Evolutionary conservation across 108 stramenopile genomes (phyloP), one percentile per base, ranked within the genome.

Genomic region (Pseudonitzschia delicatissima): DNA sequence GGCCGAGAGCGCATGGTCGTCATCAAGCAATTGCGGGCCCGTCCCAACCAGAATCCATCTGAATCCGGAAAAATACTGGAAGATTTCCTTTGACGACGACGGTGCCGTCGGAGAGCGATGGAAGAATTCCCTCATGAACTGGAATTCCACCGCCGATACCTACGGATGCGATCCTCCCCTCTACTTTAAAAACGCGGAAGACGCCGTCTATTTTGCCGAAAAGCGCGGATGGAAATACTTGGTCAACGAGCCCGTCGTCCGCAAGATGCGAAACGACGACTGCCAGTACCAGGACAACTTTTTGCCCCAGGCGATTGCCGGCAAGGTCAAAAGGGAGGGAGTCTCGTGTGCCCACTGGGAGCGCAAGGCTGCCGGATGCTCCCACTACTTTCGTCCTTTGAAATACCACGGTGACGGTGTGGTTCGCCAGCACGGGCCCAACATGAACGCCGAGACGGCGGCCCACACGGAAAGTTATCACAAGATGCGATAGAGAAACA

Each of bases 101-200:
- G 88, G 87, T 12, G 84, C 80, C 17, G 76, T 73, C 12, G 80
- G 75, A 6, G 83, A 90, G 49, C 87, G 78, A 45, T 94, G 90
- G 88, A 78, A 72, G 37, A 99, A 99, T 74, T 88, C 95, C 21
- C 87, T 99, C 64, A 98, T 97, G 98, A 96, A 96, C 27, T 99
- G 96, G 95, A 91, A 86, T 34, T 82, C 82, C 50, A 85, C 86
- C 18, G 87, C 87, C 33, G 98, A 99, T 76, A 94, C 98, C 52
- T 77, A 97, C 69, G 81, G 88, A 32, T 90, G 78, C 58, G 90
- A 82, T 48, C 76, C 77, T 48, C 89, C 84, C 32, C 72, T 93
- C 78, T 62, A 58, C 45, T 98, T 98, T 67, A 74, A 80, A 52
- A 92, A 85, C 18, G 88, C 91, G n/a, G 81, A 82, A 66, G 85